Percentiles rank a stretch among this genome's conserved stretches.
These are phyloP conservation scores for Ophiostoma piceae DNA, from an alignment of 2,329 filamentous ascomycete genomes.

Conservation along the genomic window DNA sequence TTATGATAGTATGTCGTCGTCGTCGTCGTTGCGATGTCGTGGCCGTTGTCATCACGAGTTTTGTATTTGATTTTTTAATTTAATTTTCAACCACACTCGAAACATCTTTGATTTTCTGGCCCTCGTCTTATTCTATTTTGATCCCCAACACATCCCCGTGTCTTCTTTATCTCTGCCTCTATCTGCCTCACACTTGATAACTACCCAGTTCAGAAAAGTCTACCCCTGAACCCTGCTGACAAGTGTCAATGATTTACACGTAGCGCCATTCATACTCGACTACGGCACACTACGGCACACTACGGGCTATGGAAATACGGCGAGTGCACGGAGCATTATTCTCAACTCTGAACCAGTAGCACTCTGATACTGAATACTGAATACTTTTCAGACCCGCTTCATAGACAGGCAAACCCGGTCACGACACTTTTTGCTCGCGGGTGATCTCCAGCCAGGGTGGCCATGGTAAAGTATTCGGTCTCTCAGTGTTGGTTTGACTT, in stretches of 20 bases:
- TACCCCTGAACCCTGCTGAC: not conserved
- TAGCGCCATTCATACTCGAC: not conserved
- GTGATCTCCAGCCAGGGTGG: conserved; percentile 16
- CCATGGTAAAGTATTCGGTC: not conserved
- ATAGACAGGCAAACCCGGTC: conserved; percentile 10
- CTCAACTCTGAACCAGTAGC: too few species aligned
- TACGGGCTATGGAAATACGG: not conserved
- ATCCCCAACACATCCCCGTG: too few species aligned
- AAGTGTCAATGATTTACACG: not conserved
- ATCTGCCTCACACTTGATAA: not conserved
- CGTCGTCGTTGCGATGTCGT: not conserved
- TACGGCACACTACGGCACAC: conserved; percentile 2
- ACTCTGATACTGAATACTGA: not conserved
- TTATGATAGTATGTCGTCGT: not conserved
- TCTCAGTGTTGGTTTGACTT: not conserved
- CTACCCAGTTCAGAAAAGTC: not conserved
- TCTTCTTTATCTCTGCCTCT: not conserved
- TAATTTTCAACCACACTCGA: not conserved
- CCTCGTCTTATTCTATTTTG: not conserved
- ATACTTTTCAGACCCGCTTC: not conserved
- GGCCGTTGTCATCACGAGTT: not conserved
- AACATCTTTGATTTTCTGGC: not conserved
- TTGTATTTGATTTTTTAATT: not conserved
- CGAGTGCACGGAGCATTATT: not conserved
- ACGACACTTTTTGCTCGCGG: not conserved